Conservation (phyloP, 1,284 basidiomycete species). For the Cutaneotrichosporon arboriforme region DNA sequence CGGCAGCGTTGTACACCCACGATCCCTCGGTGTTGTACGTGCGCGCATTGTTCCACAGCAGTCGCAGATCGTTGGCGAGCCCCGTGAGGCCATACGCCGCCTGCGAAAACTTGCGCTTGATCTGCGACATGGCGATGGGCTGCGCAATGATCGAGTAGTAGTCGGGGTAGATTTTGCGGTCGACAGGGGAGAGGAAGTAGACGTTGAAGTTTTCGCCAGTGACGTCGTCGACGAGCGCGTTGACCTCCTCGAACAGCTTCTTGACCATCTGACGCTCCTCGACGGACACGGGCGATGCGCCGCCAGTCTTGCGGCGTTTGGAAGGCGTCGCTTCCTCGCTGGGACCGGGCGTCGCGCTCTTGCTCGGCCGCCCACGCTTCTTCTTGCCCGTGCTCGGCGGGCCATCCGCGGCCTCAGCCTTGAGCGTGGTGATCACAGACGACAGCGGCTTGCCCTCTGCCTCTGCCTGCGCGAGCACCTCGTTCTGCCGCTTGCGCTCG, state of each 20-base stretch:
- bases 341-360: constrained; percentile 33
- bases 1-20: constrained; percentile 89
- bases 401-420: constrained; percentile 19
- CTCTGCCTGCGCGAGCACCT: constrained; percentile 35
- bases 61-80: constrained; percentile 71
- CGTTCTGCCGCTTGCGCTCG: constrained; percentile 39
- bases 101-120: constrained; percentile 73
- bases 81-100: constrained; percentile 69
- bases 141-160: constrained; percentile 69
- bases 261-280: constrained; percentile 30
- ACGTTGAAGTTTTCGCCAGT: constrained; percentile 72
- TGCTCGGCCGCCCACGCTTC: constrained; percentile 40
- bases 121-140: constrained; percentile 81
- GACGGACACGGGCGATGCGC: constrained; percentile 3
- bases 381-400: constrained; percentile 24
- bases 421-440: constrained; percentile 23
- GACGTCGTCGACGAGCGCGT: constrained; percentile 45
- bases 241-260: constrained; percentile 57
- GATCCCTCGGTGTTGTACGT: constrained; percentile 67
- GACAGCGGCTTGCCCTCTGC: constrained; percentile 40
- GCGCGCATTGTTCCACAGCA: constrained; percentile 90
- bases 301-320: constrained; percentile 41
- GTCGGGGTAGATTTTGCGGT: constrained; percentile 80
- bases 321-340: constrained; percentile 42
- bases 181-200: constrained; percentile 73